Base-by-base conservation (phyloP, 192 early-diverging fungal species). In the Neocallimastix lanati region DNA sequence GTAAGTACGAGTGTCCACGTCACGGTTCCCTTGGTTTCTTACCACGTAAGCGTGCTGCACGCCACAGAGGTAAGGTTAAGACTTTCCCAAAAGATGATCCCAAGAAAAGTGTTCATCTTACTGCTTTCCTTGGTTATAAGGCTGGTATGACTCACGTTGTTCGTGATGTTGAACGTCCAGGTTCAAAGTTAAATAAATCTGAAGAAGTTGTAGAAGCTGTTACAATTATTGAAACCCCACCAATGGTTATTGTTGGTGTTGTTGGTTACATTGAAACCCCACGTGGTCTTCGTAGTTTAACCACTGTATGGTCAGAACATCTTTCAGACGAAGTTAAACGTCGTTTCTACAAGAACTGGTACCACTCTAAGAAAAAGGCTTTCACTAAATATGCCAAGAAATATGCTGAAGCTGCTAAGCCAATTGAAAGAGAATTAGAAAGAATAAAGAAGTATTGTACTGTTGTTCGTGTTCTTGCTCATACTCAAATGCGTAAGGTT, bases 291-390 rank as follows among this genome's bases (percentile, higher is more conserved):
- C 96, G 98, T 82, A 92, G 95, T 76, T 90, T 99, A 83, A 96
- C 98, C 89, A 98, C 96, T 87, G 96, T 99, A 86, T 99, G 98
- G 98, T 96, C 98, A 77, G 94, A 99, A 90, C 96, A 99, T 87
- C 89, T 99, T 77, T 92, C 90, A 80, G 96, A 99, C 82, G 98
- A 98, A 86, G 86, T 98, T 80, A 96, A 93, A 91, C 95, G 98
- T 85, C 93, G 98, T 87, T 98, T 99, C 94, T 99, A 99, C 95
- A 96, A 98, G 93, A 99, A 97, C 94, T 99, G 96, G 95, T 99
- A 99, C 93, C 91, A 93, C 86, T 96, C 96, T 85, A 99, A 99
- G 94, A 97, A 97, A 89, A 99, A 99, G 94, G 98, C 96, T 36
- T 99, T 96, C 92, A 99, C 96, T 91, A 96, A 96, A 90, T 98